Percentiles rank a stretch among this genome's conserved stretches.
Evolutionary conservation across 305 asterid genomes (phyloP).

Genomic region (Rubia balearica): DNA sequence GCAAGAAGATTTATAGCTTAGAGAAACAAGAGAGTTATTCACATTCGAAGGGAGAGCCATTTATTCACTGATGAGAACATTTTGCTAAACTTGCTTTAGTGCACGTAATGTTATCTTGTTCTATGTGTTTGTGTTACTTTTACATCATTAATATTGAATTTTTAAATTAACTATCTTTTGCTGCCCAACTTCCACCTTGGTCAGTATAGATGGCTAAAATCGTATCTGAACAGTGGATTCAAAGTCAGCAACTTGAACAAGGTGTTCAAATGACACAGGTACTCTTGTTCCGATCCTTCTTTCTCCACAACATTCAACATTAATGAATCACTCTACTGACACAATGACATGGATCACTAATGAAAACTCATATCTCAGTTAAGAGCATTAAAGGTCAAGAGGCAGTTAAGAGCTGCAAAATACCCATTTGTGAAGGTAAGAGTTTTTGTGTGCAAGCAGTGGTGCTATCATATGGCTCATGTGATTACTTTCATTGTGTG

Average conservation of each 20-base stretch:
- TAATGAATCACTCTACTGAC: conserved; percentile 1
- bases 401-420: conserved; percentile 41
- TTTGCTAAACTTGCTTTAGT: not conserved
- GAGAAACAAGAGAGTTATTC: not conserved
- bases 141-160: not conserved
- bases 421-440: conserved; percentile 71
- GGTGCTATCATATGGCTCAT: conserved; percentile 11
- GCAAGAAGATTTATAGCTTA: not conserved
- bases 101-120: not conserved
- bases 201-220: conserved; percentile 43
- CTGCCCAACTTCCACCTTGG: not conserved
- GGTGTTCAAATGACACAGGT: conserved; percentile 86
- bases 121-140: not conserved
- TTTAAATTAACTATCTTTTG: not conserved
- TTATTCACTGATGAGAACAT: not conserved
- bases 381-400: conserved; percentile 39
- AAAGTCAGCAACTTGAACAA: conserved; percentile 85
- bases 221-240: conserved; percentile 84
- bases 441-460: not conserved
- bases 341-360: not conserved
- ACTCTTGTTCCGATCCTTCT: not conserved
- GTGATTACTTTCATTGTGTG: not conserved
- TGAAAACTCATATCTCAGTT: conserved; percentile 36
- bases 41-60: not conserved
- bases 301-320: not conserved